Conservation (phyloP, 371 early-diverging fungal species). For the Apophysomyces ossiformis region DNA sequence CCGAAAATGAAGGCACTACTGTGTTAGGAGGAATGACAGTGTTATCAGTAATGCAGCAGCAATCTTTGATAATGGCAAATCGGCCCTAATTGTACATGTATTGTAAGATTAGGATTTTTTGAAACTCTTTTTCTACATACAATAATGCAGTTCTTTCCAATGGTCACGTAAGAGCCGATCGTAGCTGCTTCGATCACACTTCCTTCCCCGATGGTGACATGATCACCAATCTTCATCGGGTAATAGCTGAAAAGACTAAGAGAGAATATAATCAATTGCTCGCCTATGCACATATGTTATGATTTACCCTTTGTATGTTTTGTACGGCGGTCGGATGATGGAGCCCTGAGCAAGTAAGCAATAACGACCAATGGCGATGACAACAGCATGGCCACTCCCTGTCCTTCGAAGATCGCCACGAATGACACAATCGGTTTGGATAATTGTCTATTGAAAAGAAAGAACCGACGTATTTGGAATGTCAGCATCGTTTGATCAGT, state of each 20-base stretch:
- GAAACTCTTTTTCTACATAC: conserved; percentile 57
- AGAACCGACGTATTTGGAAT: too few relatives aligned
- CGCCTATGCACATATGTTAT: not conserved
- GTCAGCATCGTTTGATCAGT: too few relatives aligned
- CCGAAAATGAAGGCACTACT: conserved; percentile 89
- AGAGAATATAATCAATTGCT: conserved; percentile 1
- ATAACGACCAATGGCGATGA: conserved; percentile 90
- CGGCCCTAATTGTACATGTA: conserved; percentile 68
- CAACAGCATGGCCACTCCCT: conserved; percentile 85
- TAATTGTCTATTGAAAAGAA: conserved; percentile 74
- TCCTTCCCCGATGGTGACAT: conserved; percentile 89
- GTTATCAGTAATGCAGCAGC: conserved; percentile 87
- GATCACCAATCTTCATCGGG: conserved; percentile 95
- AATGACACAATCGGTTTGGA: conserved; percentile 88
- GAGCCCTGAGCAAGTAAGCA: conserved; percentile 80
- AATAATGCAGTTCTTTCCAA: conserved; percentile 94
- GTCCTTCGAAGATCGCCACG: conserved; percentile 92
- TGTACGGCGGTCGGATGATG: conserved; percentile 93
- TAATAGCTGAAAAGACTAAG: conserved; percentile 83
- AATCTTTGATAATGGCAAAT: conserved; percentile 95
- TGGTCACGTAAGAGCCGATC: conserved; percentile 88
- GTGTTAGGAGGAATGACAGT: conserved; percentile 92
- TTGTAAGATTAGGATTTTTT: not conserved
- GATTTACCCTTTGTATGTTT: conserved; percentile 90
- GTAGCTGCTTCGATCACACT: conserved; percentile 91